Evolutionary conservation across 192 early-diverging fungal species (phyloP).

Genomic region (Backusella luteola): DNA sequence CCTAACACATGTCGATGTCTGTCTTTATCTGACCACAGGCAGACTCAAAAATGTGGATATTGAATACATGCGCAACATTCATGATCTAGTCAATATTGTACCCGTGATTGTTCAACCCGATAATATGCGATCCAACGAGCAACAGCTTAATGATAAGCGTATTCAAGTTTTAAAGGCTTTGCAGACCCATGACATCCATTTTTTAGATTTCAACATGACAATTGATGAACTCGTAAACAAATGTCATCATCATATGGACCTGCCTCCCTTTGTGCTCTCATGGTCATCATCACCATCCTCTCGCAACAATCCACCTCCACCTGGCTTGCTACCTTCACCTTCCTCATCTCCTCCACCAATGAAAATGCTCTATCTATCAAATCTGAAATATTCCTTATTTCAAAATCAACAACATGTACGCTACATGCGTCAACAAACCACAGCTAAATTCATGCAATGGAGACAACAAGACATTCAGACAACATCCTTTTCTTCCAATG

Average conservation of each 20-base stretch:
- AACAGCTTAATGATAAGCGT: slow-evolving; percentile 56
- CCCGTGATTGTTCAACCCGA: slow-evolving; percentile 71
- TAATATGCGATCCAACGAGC: slow-evolving; percentile 14
- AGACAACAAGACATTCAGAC: background rate
- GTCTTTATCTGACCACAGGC: slow-evolving; percentile 52
- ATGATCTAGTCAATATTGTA: slow-evolving; percentile 57
- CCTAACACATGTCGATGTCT: slow-evolving; percentile 41
- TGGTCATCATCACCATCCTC: background rate
- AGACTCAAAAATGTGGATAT: slow-evolving; percentile 70
- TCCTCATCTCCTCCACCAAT: background rate
- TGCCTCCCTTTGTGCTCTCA: background rate
- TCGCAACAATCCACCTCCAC: background rate
- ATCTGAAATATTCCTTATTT: background rate
- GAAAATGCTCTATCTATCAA: background rate
- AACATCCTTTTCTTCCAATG: background rate
- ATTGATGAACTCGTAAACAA: slow-evolving; percentile 40
- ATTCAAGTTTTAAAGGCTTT: slow-evolving; percentile 50
- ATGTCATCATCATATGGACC: slow-evolving; percentile 50
- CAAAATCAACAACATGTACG: background rate
- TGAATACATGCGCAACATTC: slow-evolving; percentile 62
- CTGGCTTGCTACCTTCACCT: background rate
- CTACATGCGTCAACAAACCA: background rate
- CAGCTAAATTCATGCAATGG: background rate
- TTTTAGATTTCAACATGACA: slow-evolving; percentile 55
- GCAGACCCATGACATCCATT: slow-evolving; percentile 48